Base-by-base conservation (phyloP, 345 rosid species). In the Eucalyptus cladocalyx region DNA sequence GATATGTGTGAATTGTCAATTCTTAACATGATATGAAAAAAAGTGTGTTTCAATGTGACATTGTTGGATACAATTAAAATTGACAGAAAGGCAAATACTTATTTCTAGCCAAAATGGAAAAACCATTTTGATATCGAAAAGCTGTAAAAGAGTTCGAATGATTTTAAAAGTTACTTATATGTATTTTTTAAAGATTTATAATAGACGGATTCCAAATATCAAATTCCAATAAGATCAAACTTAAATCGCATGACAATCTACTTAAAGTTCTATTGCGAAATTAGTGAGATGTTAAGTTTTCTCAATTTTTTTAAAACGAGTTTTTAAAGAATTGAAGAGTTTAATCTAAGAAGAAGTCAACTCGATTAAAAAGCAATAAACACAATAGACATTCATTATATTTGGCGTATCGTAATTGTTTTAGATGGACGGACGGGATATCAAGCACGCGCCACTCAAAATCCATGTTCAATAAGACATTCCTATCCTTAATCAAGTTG, bases 371-470 rank as follows among this genome's bases (percentile, higher is more conserved):
- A 40, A 11, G 28, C 2, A 0, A 40, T 4, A 7, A 21, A 21
- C 8, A 11, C 5, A 3, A 40, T 76, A 6, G 24, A 76, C 4
- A 21, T 40, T 40, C 3, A 40, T 37, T 14, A 21, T 40, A 40
- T 76, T 4, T 69, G 5, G 1, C 5, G 1, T 11, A 40, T 7
- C 0, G 2, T 11, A 21, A 72, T 72, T 6, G 16, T 19, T 72
- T 21, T 2, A 11, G 9, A 11, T 10, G 43, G 7, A 21, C 0
- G 2, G 3, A 37, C 0, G 6, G 1, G 45, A 11, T 10, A 11
- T 37, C 2, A 7, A 72, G 83, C 5, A 6, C 0, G 14, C 7
- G 1, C 2, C 15, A 19, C 5, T 37, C 4, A 21, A 19, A 34
- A 11, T n/a, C n/a, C 4, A 21, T 37, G 15, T 4, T 37, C 28